Base-by-base conservation (phyloP, 2,329 filamentous ascomycete genomes). In the Cladorrhinum sp. region DNA sequence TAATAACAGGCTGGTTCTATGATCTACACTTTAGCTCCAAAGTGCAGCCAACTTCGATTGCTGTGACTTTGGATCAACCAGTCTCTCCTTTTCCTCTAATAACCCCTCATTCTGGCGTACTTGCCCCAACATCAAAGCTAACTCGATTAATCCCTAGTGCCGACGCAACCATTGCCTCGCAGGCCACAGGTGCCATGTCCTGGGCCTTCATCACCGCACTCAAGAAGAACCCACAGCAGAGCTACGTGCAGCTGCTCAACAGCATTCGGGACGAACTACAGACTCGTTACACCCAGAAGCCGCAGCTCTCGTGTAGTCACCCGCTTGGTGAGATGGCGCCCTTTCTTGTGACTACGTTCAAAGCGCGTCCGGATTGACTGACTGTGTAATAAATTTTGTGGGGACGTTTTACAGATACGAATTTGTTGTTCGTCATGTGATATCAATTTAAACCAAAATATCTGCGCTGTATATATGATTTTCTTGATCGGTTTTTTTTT, bases 161-260 rank as follows among this genome's bases (percentile, higher is more conserved):
- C 75, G 95, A 99, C 74, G 93, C 94, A n/a, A 90, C 87, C 20
- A 97, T 98, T 69, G 86, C 84, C 36, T 89, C 92, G 56, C 85
- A 97, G 76, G 94, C 95, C 26, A 98, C 95, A 0, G 95, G 95
- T 57, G 95, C 95, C 72, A 98, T 99, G 95, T 96, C 92, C 1
- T 98, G 91, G 87, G 95, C 95, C 9, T 99, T 99, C 74, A 93
- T 99, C 73, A 89, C 82, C 4, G 89, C 93, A 49, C 84, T 99
- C 67, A 94, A 92, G 80, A 96, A 96, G 83, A 96, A 98, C 74
- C 93, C 94, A 0, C 92, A 97, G 72, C 95, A 99, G 80, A 97
- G 92, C 79, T 99, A 99, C 72, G 93, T 99, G 56, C 90, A 97
- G 79, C 80, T 99, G 64, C 84, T 99, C 69, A 98, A 97, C 81